phyloP scores from a whole-genome alignment of 164 flowering plant species.

The Euptelea pleiosperma region DNA sequence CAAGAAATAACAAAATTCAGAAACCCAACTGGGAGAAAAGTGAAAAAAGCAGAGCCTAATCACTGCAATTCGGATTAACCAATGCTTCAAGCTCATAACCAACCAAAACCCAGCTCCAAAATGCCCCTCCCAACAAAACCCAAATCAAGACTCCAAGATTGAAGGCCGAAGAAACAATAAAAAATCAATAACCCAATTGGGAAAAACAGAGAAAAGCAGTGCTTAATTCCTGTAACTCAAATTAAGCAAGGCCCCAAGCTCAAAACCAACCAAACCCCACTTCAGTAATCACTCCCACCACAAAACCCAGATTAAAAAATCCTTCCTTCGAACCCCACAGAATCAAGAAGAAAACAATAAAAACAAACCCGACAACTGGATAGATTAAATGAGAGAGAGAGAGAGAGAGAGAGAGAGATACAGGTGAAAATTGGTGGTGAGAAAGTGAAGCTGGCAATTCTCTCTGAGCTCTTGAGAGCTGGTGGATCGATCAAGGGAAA shows the following conservation, averaged over 20 bases:
- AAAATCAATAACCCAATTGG: not conserved
- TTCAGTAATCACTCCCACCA: conserved; percentile 2
- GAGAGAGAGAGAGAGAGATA: not conserved
- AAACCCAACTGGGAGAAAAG: not conserved
- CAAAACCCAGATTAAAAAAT: not conserved
- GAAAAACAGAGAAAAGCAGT: not conserved
- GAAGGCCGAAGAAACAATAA: not conserved
- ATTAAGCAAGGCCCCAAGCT: not conserved
- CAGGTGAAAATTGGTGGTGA: no score
- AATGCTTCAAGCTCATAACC: not conserved
- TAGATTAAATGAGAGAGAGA: not conserved
- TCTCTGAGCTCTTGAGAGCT: not conserved
- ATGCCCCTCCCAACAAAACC: not conserved
- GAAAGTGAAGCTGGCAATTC: not conserved
- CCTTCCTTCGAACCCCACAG: not conserved
- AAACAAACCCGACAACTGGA: not conserved
- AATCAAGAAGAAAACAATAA: not conserved
- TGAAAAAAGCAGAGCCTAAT: not conserved
- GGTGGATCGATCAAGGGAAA: not conserved
- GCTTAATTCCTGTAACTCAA: not conserved
- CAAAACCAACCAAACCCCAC: not conserved
- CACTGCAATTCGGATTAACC: not conserved
- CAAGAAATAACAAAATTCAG: not conserved
- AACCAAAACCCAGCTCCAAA: conserved; percentile 9
- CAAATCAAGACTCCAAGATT: not conserved